Evolutionary conservation across 225 moss, liverwort and hornwort genomes (phyloP).

Genomic region (Bryoerythrophyllum caledonicum): DNA sequence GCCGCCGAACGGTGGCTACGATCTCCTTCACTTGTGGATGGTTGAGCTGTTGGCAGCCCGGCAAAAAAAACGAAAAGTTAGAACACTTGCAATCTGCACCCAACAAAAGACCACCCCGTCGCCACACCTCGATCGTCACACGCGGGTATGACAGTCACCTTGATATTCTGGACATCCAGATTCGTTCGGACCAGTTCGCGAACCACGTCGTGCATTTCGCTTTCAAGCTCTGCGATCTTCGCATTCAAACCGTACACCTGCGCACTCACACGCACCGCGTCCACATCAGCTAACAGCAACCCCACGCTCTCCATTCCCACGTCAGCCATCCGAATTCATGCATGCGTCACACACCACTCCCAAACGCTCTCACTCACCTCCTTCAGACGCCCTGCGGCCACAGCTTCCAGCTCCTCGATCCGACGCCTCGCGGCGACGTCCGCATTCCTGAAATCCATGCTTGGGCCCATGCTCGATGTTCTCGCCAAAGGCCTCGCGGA

Average conservation of each 20-base stretch:
- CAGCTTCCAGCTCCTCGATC: constrained; percentile 70
- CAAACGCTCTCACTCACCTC: constrained; percentile 47
- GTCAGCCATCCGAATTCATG: neutral
- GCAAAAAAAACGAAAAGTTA: constrained; percentile 5
- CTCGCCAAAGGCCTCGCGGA: constrained; percentile 30
- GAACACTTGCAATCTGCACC: neutral
- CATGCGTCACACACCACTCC: neutral
- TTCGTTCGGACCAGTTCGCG: constrained; percentile 75
- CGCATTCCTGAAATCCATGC: constrained; percentile 61
- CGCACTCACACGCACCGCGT: constrained; percentile 6
- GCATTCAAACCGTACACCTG: constrained; percentile 84
- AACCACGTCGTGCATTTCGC: constrained; percentile 87
- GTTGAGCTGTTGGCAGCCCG: constrained; percentile 31
- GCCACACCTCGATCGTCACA: neutral
- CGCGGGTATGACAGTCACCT: constrained; percentile 36
- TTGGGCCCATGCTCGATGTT: constrained; percentile 51
- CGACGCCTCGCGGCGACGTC: constrained; percentile 57
- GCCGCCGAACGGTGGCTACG: constrained; percentile 70
- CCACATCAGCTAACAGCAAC: neutral
- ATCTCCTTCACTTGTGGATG: constrained; percentile 76
- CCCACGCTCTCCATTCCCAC: neutral
- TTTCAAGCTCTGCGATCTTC: constrained; percentile 84
- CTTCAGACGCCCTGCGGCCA: constrained; percentile 72
- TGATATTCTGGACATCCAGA: constrained; percentile 73
- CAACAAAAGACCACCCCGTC: neutral